Evolutionary conservation across 2,329 filamentous ascomycete species (phyloP).

Genomic region (Penicillium sp.): DNA sequence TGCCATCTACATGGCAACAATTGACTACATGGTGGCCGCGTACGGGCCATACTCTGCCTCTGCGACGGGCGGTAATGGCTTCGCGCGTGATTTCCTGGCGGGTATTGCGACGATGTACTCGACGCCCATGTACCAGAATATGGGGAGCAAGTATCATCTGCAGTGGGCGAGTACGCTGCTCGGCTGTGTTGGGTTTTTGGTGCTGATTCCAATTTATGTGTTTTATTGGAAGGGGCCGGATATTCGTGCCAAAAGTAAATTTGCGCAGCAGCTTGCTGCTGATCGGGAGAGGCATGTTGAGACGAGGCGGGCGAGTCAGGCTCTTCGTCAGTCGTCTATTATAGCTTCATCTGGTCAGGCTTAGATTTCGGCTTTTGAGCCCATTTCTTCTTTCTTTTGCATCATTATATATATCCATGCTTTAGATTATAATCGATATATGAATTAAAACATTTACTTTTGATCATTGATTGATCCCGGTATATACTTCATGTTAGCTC

Average conservation of each 20-base stretch:
- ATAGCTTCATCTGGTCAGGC: no score
- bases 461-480: no score
- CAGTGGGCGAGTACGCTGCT: slow-evolving; percentile 59
- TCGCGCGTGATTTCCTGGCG: slow-evolving; percentile 71
- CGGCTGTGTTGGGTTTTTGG: slow-evolving; percentile 51
- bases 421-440: no score
- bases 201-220: slow-evolving; percentile 57
- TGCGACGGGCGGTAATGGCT: slow-evolving; percentile 75
- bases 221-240: slow-evolving; percentile 60
- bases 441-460: no score
- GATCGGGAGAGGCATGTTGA: slow-evolving; percentile 17
- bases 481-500: no score
- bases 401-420: no score
- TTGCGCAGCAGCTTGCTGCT: slow-evolving; percentile 24
- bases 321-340: no score
- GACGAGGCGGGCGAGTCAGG: slow-evolving; percentile 12
- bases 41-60: slow-evolving; percentile 74
- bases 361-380: no score
- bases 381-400: no score
- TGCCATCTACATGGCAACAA: slow-evolving; percentile 73
- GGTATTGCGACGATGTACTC: slow-evolving; percentile 71
- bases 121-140: slow-evolving; percentile 62
- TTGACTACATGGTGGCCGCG: slow-evolving; percentile 76
- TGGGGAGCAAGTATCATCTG: slow-evolving; percentile 48
- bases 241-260: slow-evolving; percentile 46